Evolutionary conservation across 1,139 yeast genomes (phyloP).

Genomic region (Hyphopichia pseudoburtonii): DNA sequence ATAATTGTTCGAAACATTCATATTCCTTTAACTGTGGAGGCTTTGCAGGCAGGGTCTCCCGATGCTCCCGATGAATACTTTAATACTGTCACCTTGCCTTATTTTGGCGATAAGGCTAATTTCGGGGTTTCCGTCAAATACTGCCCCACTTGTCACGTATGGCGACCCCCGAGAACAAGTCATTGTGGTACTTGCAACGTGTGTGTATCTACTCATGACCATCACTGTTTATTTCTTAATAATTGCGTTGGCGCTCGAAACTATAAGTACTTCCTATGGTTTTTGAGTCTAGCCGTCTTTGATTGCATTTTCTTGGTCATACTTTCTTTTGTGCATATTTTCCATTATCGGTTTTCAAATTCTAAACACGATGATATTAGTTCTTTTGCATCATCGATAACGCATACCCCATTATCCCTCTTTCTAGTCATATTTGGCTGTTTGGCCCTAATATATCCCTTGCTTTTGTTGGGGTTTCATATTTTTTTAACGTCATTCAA

Average conservation of each 20-base stretch:
- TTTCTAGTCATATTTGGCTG: slow-evolving; percentile 48
- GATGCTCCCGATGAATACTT: slow-evolving; percentile 63
- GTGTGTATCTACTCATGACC: slow-evolving; percentile 46
- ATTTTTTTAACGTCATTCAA: slow-evolving; percentile 54
- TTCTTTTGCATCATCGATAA: slow-evolving; percentile 21
- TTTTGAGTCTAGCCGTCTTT: slow-evolving; percentile 23
- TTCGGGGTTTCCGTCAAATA: slow-evolving; percentile 43
- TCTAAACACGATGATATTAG: slow-evolving; percentile 5
- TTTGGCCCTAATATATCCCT: slow-evolving; percentile 52
- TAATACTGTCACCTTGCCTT: slow-evolving; percentile 57
- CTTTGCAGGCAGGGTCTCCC: slow-evolving; percentile 20
- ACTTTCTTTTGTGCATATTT: slow-evolving; percentile 28
- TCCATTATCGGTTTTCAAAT: slow-evolving; percentile 17
- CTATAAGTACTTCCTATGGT: slow-evolving; percentile 43
- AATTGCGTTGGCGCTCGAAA: slow-evolving; percentile 42
- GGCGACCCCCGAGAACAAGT: slow-evolving; percentile 47
- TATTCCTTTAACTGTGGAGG: slow-evolving; percentile 31
- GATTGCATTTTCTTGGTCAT: slow-evolving; percentile 22
- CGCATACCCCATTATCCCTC: slow-evolving; percentile 42
- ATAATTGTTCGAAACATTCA: slow-evolving; percentile 69
- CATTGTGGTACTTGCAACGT: slow-evolving; percentile 46
- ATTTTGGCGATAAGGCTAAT: slow-evolving; percentile 16
- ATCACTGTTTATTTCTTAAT: slow-evolving; percentile 40
- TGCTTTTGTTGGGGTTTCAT: slow-evolving; percentile 53
- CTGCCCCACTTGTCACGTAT: slow-evolving; percentile 47